These are phyloP conservation scores for Nakaseomyces delphensis DNA, from an alignment of 1,139 yeast species.

Conservation along the genomic window DNA sequence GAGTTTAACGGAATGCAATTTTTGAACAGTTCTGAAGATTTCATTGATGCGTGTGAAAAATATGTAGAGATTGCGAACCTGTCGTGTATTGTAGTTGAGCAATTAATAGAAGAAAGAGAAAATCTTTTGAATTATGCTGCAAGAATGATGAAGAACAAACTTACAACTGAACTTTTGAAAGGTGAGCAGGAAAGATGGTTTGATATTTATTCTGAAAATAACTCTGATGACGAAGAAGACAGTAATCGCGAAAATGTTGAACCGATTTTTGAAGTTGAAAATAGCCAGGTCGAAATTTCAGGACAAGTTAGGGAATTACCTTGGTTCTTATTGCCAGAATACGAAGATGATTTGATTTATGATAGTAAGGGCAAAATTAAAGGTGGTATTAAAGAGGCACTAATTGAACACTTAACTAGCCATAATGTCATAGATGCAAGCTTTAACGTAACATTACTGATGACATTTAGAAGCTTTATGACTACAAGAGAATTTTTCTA, in stretches of 20 bases:
- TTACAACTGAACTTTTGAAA: conserved; percentile 51
- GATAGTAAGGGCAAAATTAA: conserved; percentile 68
- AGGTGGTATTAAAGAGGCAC: conserved; percentile 79
- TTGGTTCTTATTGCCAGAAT: conserved; percentile 78
- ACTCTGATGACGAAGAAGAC: conserved; percentile 14
- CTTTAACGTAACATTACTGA: conserved; percentile 62
- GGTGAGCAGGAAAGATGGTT: conserved; percentile 36
- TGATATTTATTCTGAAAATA: conserved; percentile 13
- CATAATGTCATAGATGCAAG: conserved; percentile 61
- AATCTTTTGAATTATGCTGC: conserved; percentile 64
- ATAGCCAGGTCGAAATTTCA: background rate
- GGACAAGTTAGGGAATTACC: conserved; percentile 37
- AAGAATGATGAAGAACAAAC: conserved; percentile 66
- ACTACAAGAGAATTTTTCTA: conserved; percentile 58
- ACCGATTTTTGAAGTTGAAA: conserved; percentile 12
- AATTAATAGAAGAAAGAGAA: conserved; percentile 61
- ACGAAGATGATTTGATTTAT: conserved; percentile 61
- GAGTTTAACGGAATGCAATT: conserved; percentile 41
- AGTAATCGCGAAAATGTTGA: conserved; percentile 22
- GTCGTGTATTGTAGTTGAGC: conserved; percentile 42
- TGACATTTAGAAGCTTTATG: conserved; percentile 72
- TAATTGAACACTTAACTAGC: conserved; percentile 75
- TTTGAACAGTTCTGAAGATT: conserved; percentile 36
- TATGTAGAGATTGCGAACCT: conserved; percentile 40
- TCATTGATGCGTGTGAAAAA: conserved; percentile 32